Evolutionary conservation across 768 basidiomycete species (phyloP), one percentile per base, ranked within the genome.

Genomic region (Macrolepiota albuminosa): DNA sequence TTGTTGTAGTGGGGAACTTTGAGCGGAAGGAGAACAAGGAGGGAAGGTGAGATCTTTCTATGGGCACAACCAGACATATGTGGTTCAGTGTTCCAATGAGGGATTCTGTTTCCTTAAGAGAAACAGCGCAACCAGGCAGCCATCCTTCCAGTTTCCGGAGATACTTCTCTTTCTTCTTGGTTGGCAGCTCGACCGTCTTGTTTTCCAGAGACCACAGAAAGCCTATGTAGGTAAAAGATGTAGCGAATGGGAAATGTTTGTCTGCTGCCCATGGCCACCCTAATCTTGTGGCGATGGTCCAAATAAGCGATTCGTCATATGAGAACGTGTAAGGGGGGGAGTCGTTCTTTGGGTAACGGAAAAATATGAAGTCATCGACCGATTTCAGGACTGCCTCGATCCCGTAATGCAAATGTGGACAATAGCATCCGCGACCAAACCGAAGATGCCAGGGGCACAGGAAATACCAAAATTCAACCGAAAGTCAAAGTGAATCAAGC

Each of bases 51-150:
- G n/a, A n/a, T n/a, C n/a, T n/a, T n/a, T n/a, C n/a, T n/a, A n/a
- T n/a, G n/a, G n/a, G 21, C 2, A 46, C n/a, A 1, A 46, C 45
- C 9, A 46, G 13, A 11, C 45, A 46, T 2, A 46, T 9, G 9
- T 46, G 45, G 11, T 46, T 46, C 9, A 46, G 21, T 2, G 8
- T 46, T 2, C 45, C 45, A 24, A 46, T 46, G 9, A 46, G 24
- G n/a, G 45, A 46, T 46, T 46, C 45, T 4, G 5, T 24, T 1
- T 7, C 13, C 13, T 9, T 7, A 9, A 24, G 24, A 2, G 21
- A 7, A 1, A 46, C 21, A 2, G 2, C 1, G 1, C 21, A 3
- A 3, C 8, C 21, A 9, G 16, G 1, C 0, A 4, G 0, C 45
- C 45, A 46, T 1, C 9, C 9, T 4, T 21, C 45, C 4, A 46